Evolutionary conservation across 208 protist species (phyloP).

Genomic region (Leishmania arabica): DNA sequence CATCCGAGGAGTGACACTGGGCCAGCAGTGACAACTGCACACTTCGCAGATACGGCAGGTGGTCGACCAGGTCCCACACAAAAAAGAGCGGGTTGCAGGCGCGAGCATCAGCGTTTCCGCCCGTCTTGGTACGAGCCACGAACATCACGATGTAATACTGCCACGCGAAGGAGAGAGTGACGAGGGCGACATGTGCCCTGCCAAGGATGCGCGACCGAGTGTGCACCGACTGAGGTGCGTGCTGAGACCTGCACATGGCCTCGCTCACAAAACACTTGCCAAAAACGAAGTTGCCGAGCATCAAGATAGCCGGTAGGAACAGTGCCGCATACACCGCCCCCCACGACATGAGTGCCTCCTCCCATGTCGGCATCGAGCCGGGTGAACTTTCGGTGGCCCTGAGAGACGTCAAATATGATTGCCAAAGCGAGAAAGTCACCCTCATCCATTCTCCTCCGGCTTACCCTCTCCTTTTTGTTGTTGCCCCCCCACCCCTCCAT

Average conservation of each 20-base stretch:
- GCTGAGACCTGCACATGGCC: slow-evolving; percentile 36
- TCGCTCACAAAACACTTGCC: slow-evolving; percentile 67
- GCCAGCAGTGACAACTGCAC: slow-evolving; percentile 11
- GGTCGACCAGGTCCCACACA: slow-evolving; percentile 42
- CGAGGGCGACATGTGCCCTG: slow-evolving; percentile 32
- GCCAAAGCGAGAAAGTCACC: background rate
- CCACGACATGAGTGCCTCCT: slow-evolving; percentile 54
- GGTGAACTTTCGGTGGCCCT: background rate
- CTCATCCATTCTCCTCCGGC: background rate
- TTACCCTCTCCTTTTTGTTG: too few species aligned
- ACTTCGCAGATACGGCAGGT: slow-evolving; percentile 13
- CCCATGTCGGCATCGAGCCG: slow-evolving; percentile 9
- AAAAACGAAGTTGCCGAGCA: slow-evolving; percentile 68
- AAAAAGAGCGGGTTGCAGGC: slow-evolving; percentile 36
- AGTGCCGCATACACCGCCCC: slow-evolving; percentile 53
- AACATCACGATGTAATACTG: slow-evolving; percentile 69
- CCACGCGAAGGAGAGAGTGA: slow-evolving; percentile 51
- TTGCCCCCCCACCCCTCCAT: background rate
- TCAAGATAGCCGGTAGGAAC: slow-evolving; percentile 46
- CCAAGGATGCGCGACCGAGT: slow-evolving; percentile 30
- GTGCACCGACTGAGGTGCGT: slow-evolving; percentile 27
- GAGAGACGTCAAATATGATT: background rate
- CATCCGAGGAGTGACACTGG: slow-evolving; percentile 31
- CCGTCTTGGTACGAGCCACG: slow-evolving; percentile 16
- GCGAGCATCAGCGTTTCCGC: background rate